A percentile compares a stretch with the other conserved stretches of the same genome.
These are phyloP conservation scores for Solanum megistacrolobum DNA, from an alignment of 257 asterid genomes.

Conservation along the genomic window DNA sequence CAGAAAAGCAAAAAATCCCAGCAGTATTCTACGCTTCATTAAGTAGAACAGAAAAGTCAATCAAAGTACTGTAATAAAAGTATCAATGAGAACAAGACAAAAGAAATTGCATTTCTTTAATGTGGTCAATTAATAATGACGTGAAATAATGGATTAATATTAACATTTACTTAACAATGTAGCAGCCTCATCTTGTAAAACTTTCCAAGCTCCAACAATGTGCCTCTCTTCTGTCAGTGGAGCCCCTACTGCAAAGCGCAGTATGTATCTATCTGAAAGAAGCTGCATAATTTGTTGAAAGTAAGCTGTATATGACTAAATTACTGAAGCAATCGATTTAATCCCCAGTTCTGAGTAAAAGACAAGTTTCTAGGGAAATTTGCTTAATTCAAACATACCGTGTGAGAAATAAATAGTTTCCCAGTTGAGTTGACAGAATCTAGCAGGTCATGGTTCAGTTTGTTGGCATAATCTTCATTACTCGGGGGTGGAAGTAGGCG, in stretches of 20 bases:
- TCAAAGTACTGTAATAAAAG: not conserved
- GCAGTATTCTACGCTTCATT: not conserved
- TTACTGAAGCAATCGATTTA: not conserved
- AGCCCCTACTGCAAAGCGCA: conserved; percentile 74
- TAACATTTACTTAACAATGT: conserved; percentile 13
- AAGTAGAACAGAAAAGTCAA: not conserved
- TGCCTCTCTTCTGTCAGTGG: conserved; percentile 83
- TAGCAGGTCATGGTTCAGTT: conserved; percentile 51
- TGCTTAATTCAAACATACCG: conserved; percentile 32
- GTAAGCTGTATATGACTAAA: not conserved
- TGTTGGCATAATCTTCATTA: conserved; percentile 35
- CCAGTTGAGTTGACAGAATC: conserved; percentile 83
- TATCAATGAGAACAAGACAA: not conserved
- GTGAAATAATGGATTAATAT: not conserved
- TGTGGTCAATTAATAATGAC: not conserved
- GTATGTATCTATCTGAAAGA: conserved; percentile 42
- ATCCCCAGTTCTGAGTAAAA: not conserved
- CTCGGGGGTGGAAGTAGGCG: conserved; percentile 40
- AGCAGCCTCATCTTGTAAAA: conserved; percentile 62
- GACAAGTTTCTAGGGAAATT: not conserved
- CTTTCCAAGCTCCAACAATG: conserved; percentile 59
- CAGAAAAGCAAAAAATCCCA: not conserved
- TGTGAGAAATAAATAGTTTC: conserved; percentile 75
- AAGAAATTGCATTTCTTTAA: not conserved
- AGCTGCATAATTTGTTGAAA: conserved; percentile 24